Evolutionary conservation across 2,329 filamentous ascomycete genomes (phyloP).

Genomic region (Fusarium poae): DNA sequence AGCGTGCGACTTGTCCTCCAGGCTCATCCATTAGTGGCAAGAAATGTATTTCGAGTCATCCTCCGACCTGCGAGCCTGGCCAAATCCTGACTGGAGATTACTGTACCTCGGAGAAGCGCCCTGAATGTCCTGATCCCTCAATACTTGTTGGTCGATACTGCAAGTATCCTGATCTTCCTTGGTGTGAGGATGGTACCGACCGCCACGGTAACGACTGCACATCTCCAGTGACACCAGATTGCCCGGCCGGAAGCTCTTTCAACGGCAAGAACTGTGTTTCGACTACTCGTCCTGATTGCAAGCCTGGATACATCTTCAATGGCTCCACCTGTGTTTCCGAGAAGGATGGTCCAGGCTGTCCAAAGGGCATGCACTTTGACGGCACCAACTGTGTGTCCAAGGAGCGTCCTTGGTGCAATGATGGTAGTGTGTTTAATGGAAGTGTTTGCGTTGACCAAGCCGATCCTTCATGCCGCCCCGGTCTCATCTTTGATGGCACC

Average conservation of each 20-base stretch:
- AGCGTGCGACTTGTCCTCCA: slow-evolving; percentile 2
- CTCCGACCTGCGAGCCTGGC: not conserved
- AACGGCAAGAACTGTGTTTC: slow-evolving; percentile 7
- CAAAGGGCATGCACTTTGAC: slow-evolving; percentile 9
- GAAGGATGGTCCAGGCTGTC: not conserved
- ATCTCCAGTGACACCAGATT: not conserved
- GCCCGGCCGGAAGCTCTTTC: slow-evolving; percentile 5
- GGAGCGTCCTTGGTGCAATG: not conserved
- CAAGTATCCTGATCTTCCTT: slow-evolving; percentile 15
- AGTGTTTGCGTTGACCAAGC: not conserved
- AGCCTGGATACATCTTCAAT: slow-evolving; percentile 4
- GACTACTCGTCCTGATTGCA: not conserved
- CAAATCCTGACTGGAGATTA: slow-evolving; percentile 2
- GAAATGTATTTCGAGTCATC: slow-evolving; percentile 9
- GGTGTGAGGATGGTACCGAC: slow-evolving; percentile 13
- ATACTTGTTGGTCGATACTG: slow-evolving; percentile 15
- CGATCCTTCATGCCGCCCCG: slow-evolving; percentile 4
- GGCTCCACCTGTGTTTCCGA: slow-evolving; percentile 12
- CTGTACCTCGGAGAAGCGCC: not conserved
- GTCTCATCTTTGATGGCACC: slow-evolving; percentile 17
- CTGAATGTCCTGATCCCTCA: not conserved
- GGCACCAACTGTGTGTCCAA: slow-evolving; percentile 18
- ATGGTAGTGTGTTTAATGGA: not conserved
- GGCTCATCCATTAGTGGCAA: slow-evolving; percentile 14
- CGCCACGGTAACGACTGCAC: slow-evolving; percentile 10